Percentiles rank a stretch among this genome's conserved stretches.
These are phyloP conservation scores for Biscutella laevigata DNA, from an alignment of 441 rosid species.

Conservation along the genomic window DNA sequence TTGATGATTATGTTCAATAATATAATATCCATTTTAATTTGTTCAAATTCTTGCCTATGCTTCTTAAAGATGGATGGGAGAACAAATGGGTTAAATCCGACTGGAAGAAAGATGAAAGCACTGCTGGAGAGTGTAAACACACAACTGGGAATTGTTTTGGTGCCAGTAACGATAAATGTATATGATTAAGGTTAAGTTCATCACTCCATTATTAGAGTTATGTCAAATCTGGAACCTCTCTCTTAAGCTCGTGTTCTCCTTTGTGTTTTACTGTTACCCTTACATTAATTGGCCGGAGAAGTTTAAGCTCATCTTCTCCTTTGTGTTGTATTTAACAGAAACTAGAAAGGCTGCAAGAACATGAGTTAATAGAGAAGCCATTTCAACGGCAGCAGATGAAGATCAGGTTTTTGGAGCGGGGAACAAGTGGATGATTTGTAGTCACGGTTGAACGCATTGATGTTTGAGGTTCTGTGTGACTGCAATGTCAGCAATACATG, in stretches of 20 bases:
- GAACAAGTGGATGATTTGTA: constrained; percentile 78
- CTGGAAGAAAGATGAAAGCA: constrained; percentile 79
- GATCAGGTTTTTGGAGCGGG: constrained; percentile 91
- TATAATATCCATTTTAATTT: no score
- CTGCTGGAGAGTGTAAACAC: constrained; percentile 81
- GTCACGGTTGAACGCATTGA: constrained; percentile 51
- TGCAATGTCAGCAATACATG: no score
- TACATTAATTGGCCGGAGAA: neutral
- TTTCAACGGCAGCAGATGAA: constrained; percentile 85
- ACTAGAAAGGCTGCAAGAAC: constrained; percentile 77
- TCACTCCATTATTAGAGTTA: no score
- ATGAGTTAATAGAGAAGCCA: constrained; percentile 82
- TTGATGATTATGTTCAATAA: no score
- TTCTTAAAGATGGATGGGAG: constrained; percentile 72
- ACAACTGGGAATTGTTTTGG: constrained; percentile 88
- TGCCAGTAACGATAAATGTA: constrained; percentile 61
- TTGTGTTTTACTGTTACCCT: no score
- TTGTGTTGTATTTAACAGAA: constrained; percentile 36
- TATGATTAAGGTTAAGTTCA: no score
- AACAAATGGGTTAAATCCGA: constrained; percentile 76
- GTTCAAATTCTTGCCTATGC: no score
- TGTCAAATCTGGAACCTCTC: no score
- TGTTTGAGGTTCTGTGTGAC: no score
- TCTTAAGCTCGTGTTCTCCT: no score
- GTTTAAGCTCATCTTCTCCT: neutral